Evolutionary conservation across 805 yeast genomes (phyloP), one percentile per base, ranked within the genome.

Genomic region (Candida schatavii): DNA sequence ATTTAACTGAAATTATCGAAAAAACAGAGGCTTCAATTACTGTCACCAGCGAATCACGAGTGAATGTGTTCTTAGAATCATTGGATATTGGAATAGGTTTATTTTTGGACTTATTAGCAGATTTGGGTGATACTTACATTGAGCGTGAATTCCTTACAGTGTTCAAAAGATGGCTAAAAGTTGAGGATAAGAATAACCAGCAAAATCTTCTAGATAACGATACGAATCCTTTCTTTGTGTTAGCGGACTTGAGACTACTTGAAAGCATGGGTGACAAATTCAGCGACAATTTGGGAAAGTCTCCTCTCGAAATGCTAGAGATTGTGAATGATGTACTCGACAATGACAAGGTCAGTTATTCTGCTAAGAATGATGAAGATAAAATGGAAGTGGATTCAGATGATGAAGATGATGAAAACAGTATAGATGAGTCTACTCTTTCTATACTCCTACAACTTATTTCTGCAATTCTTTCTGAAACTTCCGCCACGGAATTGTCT

Each of bases 171-270:
- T 87, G 95, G 90, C 68, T 85, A 10, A 52, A 57, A 2, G 39
- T 31, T 1, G 31, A 28, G 5, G 35, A 42, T 2, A 29, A 52
- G 38, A 18, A 41, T 46, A 5, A 28, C 14, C 21, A 10, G n/a
- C 10, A 11, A 23, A 7, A 7, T 7, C 13, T 28, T 10, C 6
- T 26, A 10, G 49, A 51, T 18, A 60, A 52, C 3, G 66, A 63
- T 2, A 65, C 66, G 4, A 71, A 74, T 45, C 83, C 87, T n/a
- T 73, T 78, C 40, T 49, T 72, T 5, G 68, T 77, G 41, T 62
- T 86, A 28, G 62, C 80, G 5, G 83, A 85, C 52, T 64, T 88
- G 44, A 76, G 83, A 45, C 54, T 88, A 9, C 59, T 90, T 39
- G 93, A 88, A 54, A 60, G 64, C 25, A 62, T 87, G 26, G 78